Base-by-base conservation (phyloP, 192 early-diverging fungal species). In the Gaertneriomyces semiglobifer region DNA sequence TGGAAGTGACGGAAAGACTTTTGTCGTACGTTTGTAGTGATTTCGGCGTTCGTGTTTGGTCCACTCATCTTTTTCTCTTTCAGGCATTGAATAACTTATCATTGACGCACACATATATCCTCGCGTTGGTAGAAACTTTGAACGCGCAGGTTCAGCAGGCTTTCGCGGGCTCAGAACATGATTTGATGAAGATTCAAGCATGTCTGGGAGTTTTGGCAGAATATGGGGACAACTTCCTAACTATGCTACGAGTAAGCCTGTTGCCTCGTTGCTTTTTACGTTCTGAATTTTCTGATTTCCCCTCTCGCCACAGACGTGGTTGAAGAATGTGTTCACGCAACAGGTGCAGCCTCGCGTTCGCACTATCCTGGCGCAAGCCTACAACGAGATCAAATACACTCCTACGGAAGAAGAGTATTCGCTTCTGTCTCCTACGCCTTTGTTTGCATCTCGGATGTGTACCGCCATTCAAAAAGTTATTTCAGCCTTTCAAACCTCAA, bases 331-430 rank as follows among this genome's bases (percentile, higher is more conserved):
- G 10, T 90, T 89, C 65, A 73, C 74, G 5, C 88, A 92, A 61
- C 86, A 86, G 52, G 60, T 96, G 20, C 90, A 90, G 74, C 91
- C 90, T 14, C 82, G 88, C 65, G 71, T 98, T 51, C 81, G 89
- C 41, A 79, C 90, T 0, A 74, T 95, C 7, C 77, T 96, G 45
- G 86, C 89, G 68, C 89, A 93, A 16, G 79, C 92, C 6, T 93
- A 90, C 65, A 78, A 85, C 40, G 92, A 95, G 48, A 80, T 92
- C 53, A 92, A 91, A 65, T 99, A 99, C 65, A 88, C 90, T 4
- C 80, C 98, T 14, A 84, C 87, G 16, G 93, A 95, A 52, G 93
- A 98, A 51, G 95, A 99, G 74, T 97, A 94, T 66, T 85, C 87
- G 44, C 88, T 89, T 50, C 78, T 85, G 48, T 88, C 91, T 64